Base-by-base conservation (phyloP, 2,329 filamentous ascomycete species). In the Malbranchea cinnamomea region DNA sequence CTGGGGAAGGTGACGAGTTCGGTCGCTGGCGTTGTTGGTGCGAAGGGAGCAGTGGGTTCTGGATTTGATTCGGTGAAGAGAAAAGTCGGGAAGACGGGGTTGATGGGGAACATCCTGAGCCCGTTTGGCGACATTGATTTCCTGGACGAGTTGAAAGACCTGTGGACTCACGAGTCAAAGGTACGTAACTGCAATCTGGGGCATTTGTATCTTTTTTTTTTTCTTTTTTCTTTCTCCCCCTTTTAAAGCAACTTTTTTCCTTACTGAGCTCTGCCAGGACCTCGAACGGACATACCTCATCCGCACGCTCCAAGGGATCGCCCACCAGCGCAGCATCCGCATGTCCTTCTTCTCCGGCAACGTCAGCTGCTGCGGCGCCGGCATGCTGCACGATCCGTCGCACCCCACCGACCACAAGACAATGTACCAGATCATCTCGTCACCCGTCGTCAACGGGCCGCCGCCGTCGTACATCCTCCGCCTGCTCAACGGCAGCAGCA, bases 121-220 rank as follows among this genome's bases (percentile, higher is more conserved):
- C 85, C 91, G 20, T 98, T 98, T 52, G 89, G 89, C 32, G 89
- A 95, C 42, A 77, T 98, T 37, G 89, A 94, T 47, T 72, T 95
- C 29, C 74, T 89, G 31, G 89, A 98, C 57, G 89, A 95, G 49
- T 62, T 95, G 35, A 77, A 87, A 49, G 89, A 98, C 52, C 78
- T 92, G 65, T 98, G 89, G 89, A 98, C 89, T 13, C 89, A 98
- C 48, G 87, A 95, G 30, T 85, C 79, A 30, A 98, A 95, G 63
- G 71, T 74, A 53, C 21, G 47, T n/a, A 40, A 15, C 19, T 24
- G n/a, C n/a, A 4, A 26, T 14, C 17, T 15, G 14, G 17, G 4
- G 28, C 13, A 21, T 16, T 12, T 30, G 12, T 7, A 36, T 45
- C 29, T 8, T 15, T 8, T 9, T 18, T n/a, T 23, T 17, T 11